phyloP scores from a whole-genome alignment of 2,329 filamentous ascomycete genomes.

The Cladobotryum protrusum region DNA sequence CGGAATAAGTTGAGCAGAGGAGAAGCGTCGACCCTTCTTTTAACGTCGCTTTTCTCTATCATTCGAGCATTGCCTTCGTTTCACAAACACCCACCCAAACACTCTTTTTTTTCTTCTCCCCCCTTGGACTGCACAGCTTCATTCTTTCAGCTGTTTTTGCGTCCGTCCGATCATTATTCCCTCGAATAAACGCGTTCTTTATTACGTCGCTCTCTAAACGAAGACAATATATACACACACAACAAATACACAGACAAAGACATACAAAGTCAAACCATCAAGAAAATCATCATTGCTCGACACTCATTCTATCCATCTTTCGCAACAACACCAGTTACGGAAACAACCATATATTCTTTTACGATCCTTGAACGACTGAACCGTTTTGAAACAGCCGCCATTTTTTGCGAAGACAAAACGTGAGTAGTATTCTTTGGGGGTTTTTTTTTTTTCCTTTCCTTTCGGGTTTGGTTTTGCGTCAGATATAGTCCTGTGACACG shows the following conservation, averaged over 20 bases:
- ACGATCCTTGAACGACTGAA: neutral
- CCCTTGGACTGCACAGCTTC: constrained; percentile 25
- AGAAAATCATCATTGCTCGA: too few species aligned
- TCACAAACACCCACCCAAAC: neutral
- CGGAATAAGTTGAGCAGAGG: constrained; percentile 6
- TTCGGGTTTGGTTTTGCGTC: neutral
- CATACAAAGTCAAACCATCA: too few species aligned
- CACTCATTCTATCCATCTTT: neutral
- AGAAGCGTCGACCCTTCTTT: constrained; percentile 13
- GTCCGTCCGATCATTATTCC: constrained; percentile 28
- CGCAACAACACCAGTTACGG: neutral
- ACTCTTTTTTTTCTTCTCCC: constrained; percentile 17
- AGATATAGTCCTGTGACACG: constrained; percentile 1
- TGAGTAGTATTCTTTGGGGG: constrained; percentile 6
- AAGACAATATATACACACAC: too few species aligned
- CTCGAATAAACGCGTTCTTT: constrained; percentile 4
- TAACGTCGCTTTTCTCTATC: constrained; percentile 18
- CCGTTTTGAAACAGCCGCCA: neutral
- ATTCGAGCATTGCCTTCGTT: constrained; percentile 13
- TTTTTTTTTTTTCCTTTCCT: neutral
- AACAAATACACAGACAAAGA: too few species aligned
- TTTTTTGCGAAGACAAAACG: neutral
- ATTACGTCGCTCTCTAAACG: constrained; percentile 1
- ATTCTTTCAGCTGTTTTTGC: constrained; percentile 26
- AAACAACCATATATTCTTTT: neutral